Percentiles rank a stretch among this genome's conserved stretches.
phyloP scores from a whole-genome alignment of 805 yeast species.

The Gaillardinia entomophila region DNA sequence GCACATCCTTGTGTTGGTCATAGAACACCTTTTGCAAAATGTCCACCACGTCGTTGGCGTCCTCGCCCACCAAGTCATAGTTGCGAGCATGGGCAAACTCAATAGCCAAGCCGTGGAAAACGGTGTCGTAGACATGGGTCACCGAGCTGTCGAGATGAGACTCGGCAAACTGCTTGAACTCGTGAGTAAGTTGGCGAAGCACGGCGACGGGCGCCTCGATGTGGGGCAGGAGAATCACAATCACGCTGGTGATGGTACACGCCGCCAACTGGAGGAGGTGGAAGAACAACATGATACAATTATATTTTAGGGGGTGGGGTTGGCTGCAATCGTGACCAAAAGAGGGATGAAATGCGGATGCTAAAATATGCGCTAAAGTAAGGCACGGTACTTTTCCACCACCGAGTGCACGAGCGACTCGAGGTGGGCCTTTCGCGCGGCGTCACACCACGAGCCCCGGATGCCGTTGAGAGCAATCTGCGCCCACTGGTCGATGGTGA shows the following conservation, averaged over 20 bases:
- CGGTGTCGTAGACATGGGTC: constrained; percentile 6
- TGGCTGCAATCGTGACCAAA: not conserved
- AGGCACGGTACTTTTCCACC: constrained; percentile 26
- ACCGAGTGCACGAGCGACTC: constrained; percentile 39
- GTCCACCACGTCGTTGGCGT: constrained; percentile 1
- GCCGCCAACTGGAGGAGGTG: not conserved
- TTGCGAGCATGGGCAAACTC: constrained; percentile 2
- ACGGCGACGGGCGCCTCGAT: not conserved
- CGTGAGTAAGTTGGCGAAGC: not conserved
- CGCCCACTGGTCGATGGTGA: constrained; percentile 57
- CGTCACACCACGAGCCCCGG: constrained; percentile 66
- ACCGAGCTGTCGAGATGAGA: constrained; percentile 1
- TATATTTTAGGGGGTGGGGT: not conserved
- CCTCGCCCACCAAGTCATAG: not conserved
- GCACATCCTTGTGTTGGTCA: not conserved
- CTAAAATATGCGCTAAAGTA: constrained; percentile 1
- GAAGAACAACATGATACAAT: not conserved
- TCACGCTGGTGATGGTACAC: not conserved
- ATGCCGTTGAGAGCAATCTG: constrained; percentile 60
- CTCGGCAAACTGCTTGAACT: constrained; percentile 1
- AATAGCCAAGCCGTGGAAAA: constrained; percentile 6
- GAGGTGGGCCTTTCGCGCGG: constrained; percentile 49
- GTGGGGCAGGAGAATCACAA: constrained; percentile 1
- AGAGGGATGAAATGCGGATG: not conserved
- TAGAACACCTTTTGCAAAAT: constrained; percentile 2